Conservation (phyloP, 1,284 basidiomycete species). For the Athelia psychrophila region DNA sequence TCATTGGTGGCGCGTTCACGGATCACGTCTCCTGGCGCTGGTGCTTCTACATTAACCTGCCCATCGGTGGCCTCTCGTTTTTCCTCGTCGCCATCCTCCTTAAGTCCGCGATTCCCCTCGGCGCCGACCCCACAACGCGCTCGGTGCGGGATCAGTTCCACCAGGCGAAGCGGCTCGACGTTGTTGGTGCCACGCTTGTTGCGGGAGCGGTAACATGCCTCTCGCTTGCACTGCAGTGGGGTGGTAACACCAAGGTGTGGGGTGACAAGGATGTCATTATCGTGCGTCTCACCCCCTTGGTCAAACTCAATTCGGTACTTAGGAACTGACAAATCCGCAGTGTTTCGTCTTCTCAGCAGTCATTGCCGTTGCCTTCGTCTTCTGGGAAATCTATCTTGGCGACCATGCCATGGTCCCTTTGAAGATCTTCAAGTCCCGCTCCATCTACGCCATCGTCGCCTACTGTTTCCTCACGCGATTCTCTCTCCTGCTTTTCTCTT, state of each 20-base stretch:
- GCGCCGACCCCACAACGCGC: background rate
- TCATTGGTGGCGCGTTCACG: conserved; percentile 31
- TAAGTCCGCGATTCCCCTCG: background rate
- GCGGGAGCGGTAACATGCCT: conserved; percentile 31
- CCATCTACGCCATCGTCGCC: background rate
- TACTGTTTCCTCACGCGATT: background rate
- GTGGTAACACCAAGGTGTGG: conserved; percentile 41
- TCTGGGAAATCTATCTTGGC: background rate
- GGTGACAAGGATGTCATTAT: conserved; percentile 24
- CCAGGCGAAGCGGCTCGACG: conserved; percentile 25
- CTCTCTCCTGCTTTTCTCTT: background rate
- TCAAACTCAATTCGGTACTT: background rate
- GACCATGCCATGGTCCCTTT: background rate
- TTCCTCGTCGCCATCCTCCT: background rate
- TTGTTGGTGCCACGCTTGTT: conserved; percentile 24
- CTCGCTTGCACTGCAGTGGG: conserved; percentile 38
- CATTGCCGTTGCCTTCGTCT: background rate
- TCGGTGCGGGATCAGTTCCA: background rate
- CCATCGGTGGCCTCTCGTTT: conserved; percentile 12
- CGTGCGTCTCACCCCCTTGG: background rate
- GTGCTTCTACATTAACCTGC: conserved; percentile 28
- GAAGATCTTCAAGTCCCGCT: background rate
- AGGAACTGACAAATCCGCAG: background rate
- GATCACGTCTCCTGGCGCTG: conserved; percentile 17
- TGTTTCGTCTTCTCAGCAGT: background rate